Base-by-base conservation (phyloP, 73 alveolate species). In the Blepharisma stoltei region DNA sequence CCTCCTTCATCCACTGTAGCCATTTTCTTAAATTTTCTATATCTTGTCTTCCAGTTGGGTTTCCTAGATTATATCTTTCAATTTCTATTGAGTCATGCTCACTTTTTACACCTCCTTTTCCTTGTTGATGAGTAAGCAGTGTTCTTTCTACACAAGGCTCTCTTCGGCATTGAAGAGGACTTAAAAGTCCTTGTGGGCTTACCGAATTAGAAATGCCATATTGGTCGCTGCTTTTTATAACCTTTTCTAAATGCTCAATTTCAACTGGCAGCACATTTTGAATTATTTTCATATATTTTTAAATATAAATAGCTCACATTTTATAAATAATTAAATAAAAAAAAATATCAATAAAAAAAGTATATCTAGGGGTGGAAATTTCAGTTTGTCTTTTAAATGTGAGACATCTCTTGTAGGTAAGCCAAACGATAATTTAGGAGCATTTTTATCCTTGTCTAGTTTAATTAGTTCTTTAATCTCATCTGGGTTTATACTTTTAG, bases 1-100 rank as follows among this genome's bases (percentile, higher is more conserved):
- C n/a, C 41, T 32, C 41, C 41, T 32, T 32, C 73, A 60, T 60
- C 38, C 18, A 20, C 14, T 14, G 45, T 14, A 60, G 23, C 73
- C 73, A 60, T 2, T n/a, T 60, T 8, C 73, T 14, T 18, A 60
- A 25, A 8, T 60, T 38, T 60, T 60, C 23, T 14, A 60, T 60
- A 25, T 60, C 73, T 25, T 60, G 73, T 60, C 73, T 14, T 18
- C 73, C 73, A 18, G 73, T 60, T 25, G 73, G 73, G 46, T 60
- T 60, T 14, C 73, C 37, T 14, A 60, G 45, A 25, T 60, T 60
- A 25, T 14, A 14, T 25, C 73, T 60, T 60, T 60, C 73, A 32
- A 32, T 32, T 32, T 32, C 41, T 3, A 32, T 32, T 32, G 41
- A 32, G 41, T 32, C 41, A 32, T 32, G 41, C 41, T 32, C 41